Evolutionary conservation across 202 grass and related monocot species (phyloP), one percentile per base, ranked within the genome.

Genomic region (Carex sylvatica): DNA sequence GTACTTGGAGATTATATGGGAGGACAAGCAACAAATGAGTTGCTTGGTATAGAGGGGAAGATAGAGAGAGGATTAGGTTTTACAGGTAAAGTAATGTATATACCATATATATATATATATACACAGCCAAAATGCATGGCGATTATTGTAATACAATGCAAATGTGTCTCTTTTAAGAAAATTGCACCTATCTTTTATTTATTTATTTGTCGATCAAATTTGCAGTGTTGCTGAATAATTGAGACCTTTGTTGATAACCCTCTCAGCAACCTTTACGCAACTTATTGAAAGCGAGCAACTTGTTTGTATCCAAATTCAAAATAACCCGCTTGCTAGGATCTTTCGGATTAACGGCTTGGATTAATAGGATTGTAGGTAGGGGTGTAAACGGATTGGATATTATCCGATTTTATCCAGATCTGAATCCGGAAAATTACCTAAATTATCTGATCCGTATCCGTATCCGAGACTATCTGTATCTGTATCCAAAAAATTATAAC

Each of bases 21-120:
- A 26, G 14, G 51, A 70, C 80, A 40, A 53, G 49, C 22, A 70
- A 36, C 80, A 67, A 69, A 82, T 26, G 44, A 35, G 46, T 56
- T 53, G 63, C 49, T 67, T 69, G 80, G 44, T 69, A 82, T 82
- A 82, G 42, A 82, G 44, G 16, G 12, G n/a, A 56, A 56, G 3
- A 70, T 65, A 70, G n/a, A 81, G 13, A 31, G 59, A 82, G 53
- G 7, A 36, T 36, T 77, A 59, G 74, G 53, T 59, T 58, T 77
- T 59, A 77, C 36, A 77, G 74, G 52, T 58, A 11, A 77, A 36
- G 28, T 59, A 59, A 20, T 77, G 74, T 77, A 77, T n/a, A 77
- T 56, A 77, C 74, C 33, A 54, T 33, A 56, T 54, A 74, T 15
- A 54, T 35, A 56, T 75, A 75, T 28, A 31, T 33, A 55, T 47